phyloP scores from a whole-genome alignment of 1,284 basidiomycete species.

The Mycosarcoma maydis region DNA sequence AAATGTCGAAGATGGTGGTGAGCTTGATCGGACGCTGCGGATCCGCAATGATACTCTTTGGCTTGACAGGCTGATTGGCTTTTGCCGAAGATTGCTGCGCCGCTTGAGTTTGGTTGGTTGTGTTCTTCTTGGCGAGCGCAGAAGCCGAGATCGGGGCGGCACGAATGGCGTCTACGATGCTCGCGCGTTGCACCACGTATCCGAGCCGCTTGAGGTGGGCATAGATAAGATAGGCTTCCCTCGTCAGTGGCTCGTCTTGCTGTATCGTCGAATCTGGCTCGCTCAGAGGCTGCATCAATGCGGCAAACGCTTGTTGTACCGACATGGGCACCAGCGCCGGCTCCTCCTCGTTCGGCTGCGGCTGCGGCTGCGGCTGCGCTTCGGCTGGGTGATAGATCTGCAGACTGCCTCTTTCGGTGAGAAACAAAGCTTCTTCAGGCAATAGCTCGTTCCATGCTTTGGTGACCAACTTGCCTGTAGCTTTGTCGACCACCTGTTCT shows the following conservation, averaged over 20 bases:
- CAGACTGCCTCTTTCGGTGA: constrained; percentile 74
- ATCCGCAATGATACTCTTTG: constrained; percentile 46
- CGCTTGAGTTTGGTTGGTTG: not conserved
- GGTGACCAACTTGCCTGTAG: constrained; percentile 13
- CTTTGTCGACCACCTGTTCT: not conserved
- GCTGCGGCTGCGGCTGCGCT: too few relatives aligned
- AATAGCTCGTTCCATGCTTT: constrained; percentile 74
- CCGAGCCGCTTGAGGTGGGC: constrained; percentile 90
- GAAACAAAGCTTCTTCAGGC: constrained; percentile 92
- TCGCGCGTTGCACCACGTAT: constrained; percentile 82
- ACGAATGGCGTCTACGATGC: constrained; percentile 42
- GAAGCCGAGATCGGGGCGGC: constrained; percentile 18
- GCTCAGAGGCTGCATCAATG: constrained; percentile 73
- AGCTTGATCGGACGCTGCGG: constrained; percentile 45
- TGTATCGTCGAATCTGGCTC: constrained; percentile 68
- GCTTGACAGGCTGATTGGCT: not conserved
- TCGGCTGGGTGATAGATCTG: constrained; percentile 17
- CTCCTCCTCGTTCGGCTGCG: constrained; percentile 64
- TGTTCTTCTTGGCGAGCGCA: constrained; percentile 20
- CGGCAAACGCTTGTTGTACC: constrained; percentile 86
- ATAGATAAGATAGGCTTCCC: constrained; percentile 90
- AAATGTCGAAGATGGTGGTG: constrained; percentile 45
- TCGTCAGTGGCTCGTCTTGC: constrained; percentile 75
- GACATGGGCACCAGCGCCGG: constrained; percentile 75
- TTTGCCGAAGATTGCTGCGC: not conserved